Conservation (phyloP, 441 rosid species). For the Breynia disticha region DNA sequence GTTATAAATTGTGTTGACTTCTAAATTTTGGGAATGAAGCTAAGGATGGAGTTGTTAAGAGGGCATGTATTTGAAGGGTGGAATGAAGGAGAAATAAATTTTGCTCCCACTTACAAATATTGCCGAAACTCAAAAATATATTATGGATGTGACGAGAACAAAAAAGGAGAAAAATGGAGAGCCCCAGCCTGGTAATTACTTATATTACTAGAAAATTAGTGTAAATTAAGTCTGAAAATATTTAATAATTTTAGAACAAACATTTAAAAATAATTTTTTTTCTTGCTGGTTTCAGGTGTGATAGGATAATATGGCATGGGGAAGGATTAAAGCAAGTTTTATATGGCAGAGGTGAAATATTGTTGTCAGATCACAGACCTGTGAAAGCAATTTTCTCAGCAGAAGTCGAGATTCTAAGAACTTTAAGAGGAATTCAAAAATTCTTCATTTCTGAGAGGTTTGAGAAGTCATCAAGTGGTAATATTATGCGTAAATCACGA, state of each 20-base stretch:
- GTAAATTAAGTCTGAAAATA: too few species aligned
- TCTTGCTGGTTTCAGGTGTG: slow-evolving; percentile 22
- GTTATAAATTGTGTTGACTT: too few species aligned
- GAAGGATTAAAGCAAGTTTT: slow-evolving; percentile 29
- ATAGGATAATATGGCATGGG: slow-evolving; percentile 36
- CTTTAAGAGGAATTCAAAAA: slow-evolving; percentile 26
- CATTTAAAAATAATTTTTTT: neutral
- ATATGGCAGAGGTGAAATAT: slow-evolving; percentile 33
- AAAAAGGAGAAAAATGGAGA: slow-evolving; percentile 55
- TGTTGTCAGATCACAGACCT: slow-evolving; percentile 38
- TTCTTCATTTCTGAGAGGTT: slow-evolving; percentile 51
- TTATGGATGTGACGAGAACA: slow-evolving; percentile 43
- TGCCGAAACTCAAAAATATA: slow-evolving; percentile 56
- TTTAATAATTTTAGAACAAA: neutral
- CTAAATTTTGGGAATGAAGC: slow-evolving; percentile 37
- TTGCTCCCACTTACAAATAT: slow-evolving; percentile 91
- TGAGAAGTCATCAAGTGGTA: slow-evolving; percentile 22
- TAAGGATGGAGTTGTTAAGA: slow-evolving; percentile 49
- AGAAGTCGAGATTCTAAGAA: slow-evolving; percentile 28
- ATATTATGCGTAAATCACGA: slow-evolving; percentile 24
- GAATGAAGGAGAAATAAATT: slow-evolving; percentile 68
- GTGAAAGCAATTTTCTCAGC: slow-evolving; percentile 33
- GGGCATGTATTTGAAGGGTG: slow-evolving; percentile 61
- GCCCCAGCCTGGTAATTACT: slow-evolving; percentile 77
- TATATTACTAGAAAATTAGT: too few species aligned